These are phyloP conservation scores for Omphalea diandra DNA, from an alignment of 441 rosid genomes.

Conservation along the genomic window DNA sequence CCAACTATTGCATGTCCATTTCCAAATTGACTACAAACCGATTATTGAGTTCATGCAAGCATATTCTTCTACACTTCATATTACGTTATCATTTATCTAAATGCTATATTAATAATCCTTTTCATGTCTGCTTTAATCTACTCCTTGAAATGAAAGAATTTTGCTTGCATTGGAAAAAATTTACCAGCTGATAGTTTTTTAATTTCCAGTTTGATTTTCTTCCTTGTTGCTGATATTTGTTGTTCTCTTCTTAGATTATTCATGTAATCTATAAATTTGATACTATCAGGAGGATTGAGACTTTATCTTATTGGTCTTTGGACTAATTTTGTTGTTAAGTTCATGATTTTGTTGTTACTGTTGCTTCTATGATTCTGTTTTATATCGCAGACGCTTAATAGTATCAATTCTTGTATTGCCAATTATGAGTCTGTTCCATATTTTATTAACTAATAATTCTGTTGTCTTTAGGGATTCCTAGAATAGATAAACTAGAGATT, in stretches of 20 bases:
- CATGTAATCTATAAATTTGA: not conserved
- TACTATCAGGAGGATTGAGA: not conserved
- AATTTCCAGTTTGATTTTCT: not conserved
- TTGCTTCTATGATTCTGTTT: not conserved
- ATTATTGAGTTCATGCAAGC: not conserved
- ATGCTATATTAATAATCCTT: not conserved
- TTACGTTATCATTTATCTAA: not conserved
- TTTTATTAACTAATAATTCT: constrained; percentile 4
- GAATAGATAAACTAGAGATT: constrained; percentile 86
- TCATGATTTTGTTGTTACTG: not conserved
- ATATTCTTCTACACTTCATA: not conserved
- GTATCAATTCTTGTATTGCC: not conserved
- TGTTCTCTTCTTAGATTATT: not conserved
- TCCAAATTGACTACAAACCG: not conserved
- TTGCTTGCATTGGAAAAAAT: not conserved
- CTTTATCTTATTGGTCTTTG: not conserved
- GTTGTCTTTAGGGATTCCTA: constrained; percentile 65
- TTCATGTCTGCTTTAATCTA: not conserved
- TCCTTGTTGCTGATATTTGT: not conserved
- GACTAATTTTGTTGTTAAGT: not conserved
- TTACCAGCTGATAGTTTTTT: not conserved
- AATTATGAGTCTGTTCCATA: not conserved
- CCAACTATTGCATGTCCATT: not conserved
- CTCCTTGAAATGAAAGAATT: not conserved
- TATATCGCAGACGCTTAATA: constrained; percentile 3